phyloP scores from a whole-genome alignment of 345 rosid species.

The Brassica rapa region DNA sequence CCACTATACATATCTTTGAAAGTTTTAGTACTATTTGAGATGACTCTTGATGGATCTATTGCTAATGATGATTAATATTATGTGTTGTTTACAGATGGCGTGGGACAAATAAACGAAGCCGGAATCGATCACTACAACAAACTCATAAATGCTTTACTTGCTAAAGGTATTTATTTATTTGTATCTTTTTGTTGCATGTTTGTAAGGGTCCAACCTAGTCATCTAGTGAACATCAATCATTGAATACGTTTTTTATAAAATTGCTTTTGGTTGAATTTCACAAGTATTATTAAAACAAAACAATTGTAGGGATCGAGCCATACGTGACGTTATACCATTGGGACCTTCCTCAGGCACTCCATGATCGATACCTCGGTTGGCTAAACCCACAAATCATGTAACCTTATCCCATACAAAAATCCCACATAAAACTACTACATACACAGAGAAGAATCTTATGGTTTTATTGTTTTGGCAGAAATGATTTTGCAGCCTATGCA shows the following conservation, averaged over 20 bases:
- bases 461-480: slow-evolving; percentile 41
- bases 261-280: slow-evolving; percentile 5
- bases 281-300: neutral
- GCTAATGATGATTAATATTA: neutral
- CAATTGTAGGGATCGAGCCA: slow-evolving; percentile 73
- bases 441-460: neutral
- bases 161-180: slow-evolving; percentile 49
- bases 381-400: slow-evolving; percentile 73
- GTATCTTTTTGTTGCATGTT: neutral
- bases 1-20: neutral
- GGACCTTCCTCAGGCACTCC: slow-evolving; percentile 96
- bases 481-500: slow-evolving; percentile 73
- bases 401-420: neutral
- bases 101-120: slow-evolving; percentile 76
- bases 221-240: neutral
- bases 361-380: slow-evolving; percentile 85
- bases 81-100: slow-evolving; percentile 54
- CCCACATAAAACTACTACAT: neutral
- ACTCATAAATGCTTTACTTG: slow-evolving; percentile 76
- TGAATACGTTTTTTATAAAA: neutral
- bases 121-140: slow-evolving; percentile 92
- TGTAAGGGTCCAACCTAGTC: neutral
- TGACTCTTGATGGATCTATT: neutral
- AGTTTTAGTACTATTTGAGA: neutral
- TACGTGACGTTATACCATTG: slow-evolving; percentile 91